These are phyloP conservation scores for Sphaceloma murrayae DNA, from an alignment of 2,329 filamentous ascomycete genomes.

Conservation along the genomic window DNA sequence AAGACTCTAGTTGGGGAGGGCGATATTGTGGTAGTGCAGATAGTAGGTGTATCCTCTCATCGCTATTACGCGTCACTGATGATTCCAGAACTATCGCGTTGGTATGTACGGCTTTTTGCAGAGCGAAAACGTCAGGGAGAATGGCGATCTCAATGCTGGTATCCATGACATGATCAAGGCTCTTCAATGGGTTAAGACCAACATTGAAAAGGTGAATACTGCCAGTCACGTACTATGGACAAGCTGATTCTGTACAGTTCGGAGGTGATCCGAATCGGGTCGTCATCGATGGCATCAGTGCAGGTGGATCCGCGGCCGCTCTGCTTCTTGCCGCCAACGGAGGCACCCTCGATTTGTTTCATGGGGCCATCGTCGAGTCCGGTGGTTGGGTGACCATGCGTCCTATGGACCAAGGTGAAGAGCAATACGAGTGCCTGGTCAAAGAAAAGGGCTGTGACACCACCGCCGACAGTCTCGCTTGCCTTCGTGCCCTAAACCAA, in stretches of 20 bases:
- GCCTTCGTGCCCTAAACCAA: not conserved
- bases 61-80: too few relatives aligned
- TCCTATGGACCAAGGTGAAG: not conserved
- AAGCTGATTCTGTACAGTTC: constrained; percentile 24
- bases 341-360: not conserved
- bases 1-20: constrained; percentile 49
- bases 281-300: constrained; percentile 40
- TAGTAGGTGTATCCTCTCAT: too few relatives aligned
- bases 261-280: constrained; percentile 40
- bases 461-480: not conserved
- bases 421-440: not conserved
- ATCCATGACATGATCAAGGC: constrained; percentile 44
- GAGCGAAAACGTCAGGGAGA: constrained; percentile 43
- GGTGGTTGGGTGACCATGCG: not conserved
- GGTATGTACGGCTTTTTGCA: constrained; percentile 47
- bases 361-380: not conserved
- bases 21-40: constrained; percentile 49
- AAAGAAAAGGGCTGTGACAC: not conserved
- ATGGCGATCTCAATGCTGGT: constrained; percentile 46
- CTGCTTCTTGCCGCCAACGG: not conserved
- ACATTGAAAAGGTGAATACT: constrained; percentile 30
- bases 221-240: too few relatives aligned
- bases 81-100: constrained; percentile 45
- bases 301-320: constrained; percentile 28
- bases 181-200: constrained; percentile 38